Percentiles rank a stretch among this genome's conserved stretches.
Conservation (phyloP, 345 rosid species). For the Populus nigra region DNA sequence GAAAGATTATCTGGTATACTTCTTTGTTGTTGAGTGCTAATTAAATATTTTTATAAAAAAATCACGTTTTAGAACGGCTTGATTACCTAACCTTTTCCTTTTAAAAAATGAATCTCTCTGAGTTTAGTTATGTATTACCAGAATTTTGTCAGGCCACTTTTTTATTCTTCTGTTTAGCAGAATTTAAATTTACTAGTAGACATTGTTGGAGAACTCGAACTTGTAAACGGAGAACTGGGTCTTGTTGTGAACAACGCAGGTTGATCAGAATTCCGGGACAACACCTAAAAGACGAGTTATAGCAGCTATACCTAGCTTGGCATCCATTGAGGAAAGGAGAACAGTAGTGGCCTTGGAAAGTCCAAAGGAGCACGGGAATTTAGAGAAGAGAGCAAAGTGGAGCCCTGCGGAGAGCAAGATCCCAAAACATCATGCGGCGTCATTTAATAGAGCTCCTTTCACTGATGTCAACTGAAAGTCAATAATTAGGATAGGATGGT, state of each 20-base stretch:
- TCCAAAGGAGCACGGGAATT: conserved; percentile 21
- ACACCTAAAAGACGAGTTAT: conserved; percentile 54
- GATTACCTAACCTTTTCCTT: no score
- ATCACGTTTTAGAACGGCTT: no score
- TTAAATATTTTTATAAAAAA: not conserved
- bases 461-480: conserved; percentile 45
- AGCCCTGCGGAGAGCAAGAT: conserved; percentile 35
- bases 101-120: no score
- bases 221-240: not conserved
- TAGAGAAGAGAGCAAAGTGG: conserved; percentile 31
- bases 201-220: no score
- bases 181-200: no score
- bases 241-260: conserved; percentile 30
- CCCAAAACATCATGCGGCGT: conserved; percentile 28
- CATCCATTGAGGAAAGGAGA: conserved; percentile 71
- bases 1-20: conserved; percentile 69
- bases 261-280: conserved; percentile 47
- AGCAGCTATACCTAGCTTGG: conserved; percentile 54
- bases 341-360: conserved; percentile 12
- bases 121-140: no score
- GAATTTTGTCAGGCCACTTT: no score
- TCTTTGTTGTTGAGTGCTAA: not conserved
- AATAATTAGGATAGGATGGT: no score
- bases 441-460: conserved; percentile 65
- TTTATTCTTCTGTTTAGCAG: no score